phyloP scores from a whole-genome alignment of 2,329 filamentous ascomycete species.

The Coniochaeta pulveracea region DNA sequence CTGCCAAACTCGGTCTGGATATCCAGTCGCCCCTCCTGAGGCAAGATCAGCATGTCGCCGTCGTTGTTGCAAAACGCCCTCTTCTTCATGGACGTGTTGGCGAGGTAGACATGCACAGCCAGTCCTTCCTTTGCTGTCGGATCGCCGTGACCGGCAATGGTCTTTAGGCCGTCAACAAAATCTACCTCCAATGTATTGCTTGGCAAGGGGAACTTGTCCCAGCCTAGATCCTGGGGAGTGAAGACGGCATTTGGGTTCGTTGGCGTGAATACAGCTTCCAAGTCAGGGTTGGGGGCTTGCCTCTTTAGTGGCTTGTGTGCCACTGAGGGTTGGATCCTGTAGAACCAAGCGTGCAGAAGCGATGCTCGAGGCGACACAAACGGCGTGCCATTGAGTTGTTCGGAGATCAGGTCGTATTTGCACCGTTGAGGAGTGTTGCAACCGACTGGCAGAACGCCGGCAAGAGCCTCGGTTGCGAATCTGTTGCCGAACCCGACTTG shows the following conservation, averaged over 20 bases:
- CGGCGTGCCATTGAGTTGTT: conserved; percentile 6
- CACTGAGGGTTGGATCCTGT: conserved; percentile 4
- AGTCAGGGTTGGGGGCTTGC: neutral
- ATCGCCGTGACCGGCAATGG: conserved; percentile 60
- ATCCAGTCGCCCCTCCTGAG: conserved; percentile 51
- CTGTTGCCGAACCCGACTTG: conserved; percentile 45
- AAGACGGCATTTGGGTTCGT: conserved; percentile 37
- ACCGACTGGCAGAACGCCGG: conserved; percentile 2
- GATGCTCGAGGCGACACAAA: conserved; percentile 1
- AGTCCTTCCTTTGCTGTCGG: conserved; percentile 57
- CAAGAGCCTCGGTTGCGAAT: conserved; percentile 19
- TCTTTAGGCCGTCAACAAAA: conserved; percentile 36
- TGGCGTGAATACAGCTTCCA: neutral
- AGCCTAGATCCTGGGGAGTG: conserved; percentile 63
- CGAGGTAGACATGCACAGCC: conserved; percentile 58
- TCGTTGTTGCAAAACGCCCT: conserved; percentile 41
- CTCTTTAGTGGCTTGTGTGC: neutral
- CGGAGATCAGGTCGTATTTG: conserved; percentile 3
- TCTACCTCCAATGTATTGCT: conserved; percentile 28
- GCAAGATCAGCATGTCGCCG: conserved; percentile 38
- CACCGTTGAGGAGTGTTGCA: conserved; percentile 4
- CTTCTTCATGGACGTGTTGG: conserved; percentile 55
- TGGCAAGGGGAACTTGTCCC: conserved; percentile 58
- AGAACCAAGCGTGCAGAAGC: conserved; percentile 4
- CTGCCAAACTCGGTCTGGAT: conserved; percentile 55